A percentile compares a stretch with the other conserved stretches of the same genome.
Conservation (phyloP, 257 asterid genomes). For the Galeopsis tetrahit region DNA sequence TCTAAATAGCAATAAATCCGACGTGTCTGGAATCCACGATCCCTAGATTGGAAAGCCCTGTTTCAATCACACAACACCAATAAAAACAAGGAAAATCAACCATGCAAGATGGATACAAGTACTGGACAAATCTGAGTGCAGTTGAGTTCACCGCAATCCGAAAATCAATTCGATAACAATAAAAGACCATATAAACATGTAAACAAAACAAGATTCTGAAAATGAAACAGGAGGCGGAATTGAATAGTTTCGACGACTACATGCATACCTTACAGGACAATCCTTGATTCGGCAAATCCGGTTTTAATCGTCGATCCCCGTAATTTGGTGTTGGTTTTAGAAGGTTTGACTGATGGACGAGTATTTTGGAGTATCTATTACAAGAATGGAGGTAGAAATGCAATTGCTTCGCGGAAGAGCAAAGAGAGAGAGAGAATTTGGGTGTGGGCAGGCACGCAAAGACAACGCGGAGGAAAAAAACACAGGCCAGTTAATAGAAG, state of each 20-base stretch:
- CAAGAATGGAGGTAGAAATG: conserved; percentile 30
- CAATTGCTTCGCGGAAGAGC: conserved; percentile 57
- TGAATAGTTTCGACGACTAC: conserved; percentile 29
- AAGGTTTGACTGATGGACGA: conserved; percentile 37
- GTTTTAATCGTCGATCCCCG: conserved; percentile 22
- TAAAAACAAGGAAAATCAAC: conserved; percentile 24
- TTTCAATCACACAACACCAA: conserved; percentile 33
- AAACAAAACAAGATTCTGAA: conserved; percentile 17
- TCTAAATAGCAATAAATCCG: conserved; percentile 31
- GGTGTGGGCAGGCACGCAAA: conserved; percentile 55
- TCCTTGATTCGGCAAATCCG: conserved; percentile 39
- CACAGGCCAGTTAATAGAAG: conserved; percentile 40
- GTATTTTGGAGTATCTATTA: conserved; percentile 27
- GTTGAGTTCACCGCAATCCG: conserved; percentile 24
- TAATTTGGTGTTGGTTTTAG: conserved; percentile 15
- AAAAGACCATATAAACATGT: conserved; percentile 17
- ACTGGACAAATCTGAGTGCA: conserved; percentile 28
- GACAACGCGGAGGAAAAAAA: conserved; percentile 22
- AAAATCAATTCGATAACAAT: conserved; percentile 34
- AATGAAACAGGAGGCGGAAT: conserved; percentile 34
- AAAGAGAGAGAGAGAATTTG: conserved; percentile 42
- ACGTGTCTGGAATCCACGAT: conserved; percentile 30
- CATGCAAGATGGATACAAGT: conserved; percentile 36
- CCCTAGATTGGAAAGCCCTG: conserved; percentile 31
- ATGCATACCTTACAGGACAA: conserved; percentile 44